phyloP scores from a whole-genome alignment of 2,329 filamentous ascomycete species.

The Aspergillus ochraceoroseus region DNA sequence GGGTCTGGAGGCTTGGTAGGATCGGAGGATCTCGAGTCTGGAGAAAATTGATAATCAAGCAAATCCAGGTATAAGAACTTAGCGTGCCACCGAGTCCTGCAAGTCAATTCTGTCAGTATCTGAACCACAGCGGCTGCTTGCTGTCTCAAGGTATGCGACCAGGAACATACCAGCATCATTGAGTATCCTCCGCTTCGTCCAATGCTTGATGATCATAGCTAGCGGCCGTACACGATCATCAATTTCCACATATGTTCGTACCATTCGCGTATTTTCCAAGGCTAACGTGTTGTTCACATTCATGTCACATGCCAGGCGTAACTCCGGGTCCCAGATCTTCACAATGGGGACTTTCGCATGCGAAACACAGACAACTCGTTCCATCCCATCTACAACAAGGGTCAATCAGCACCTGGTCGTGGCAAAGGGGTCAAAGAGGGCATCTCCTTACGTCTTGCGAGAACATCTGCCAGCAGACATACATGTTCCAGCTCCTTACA shows the following conservation, averaged over 20 bases:
- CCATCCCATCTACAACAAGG: slow-evolving; percentile 71
- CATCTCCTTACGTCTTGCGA: slow-evolving; percentile 68
- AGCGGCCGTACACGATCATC: slow-evolving; percentile 85
- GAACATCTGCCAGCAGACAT: slow-evolving; percentile 80
- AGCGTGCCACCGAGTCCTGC: slow-evolving; percentile 85
- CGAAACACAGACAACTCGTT: slow-evolving; percentile 90
- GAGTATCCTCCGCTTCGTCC: slow-evolving; percentile 85
- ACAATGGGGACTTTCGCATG: slow-evolving; percentile 97
- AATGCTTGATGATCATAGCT: slow-evolving; percentile 96
- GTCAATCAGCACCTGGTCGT: slow-evolving; percentile 16
- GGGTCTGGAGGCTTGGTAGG: slow-evolving; percentile 77
- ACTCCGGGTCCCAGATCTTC: slow-evolving; percentile 95
- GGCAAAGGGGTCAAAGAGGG: slow-evolving; percentile 3
- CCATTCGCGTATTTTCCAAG: slow-evolving; percentile 95
- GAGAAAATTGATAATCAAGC: slow-evolving; percentile 92
- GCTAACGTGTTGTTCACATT: slow-evolving; percentile 97
- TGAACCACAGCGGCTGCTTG: too few relatives aligned
- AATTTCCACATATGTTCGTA: slow-evolving; percentile 91
- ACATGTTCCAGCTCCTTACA: slow-evolving; percentile 84
- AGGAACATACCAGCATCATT: slow-evolving; percentile 91
- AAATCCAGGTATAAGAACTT: slow-evolving; percentile 99
- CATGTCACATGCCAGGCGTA: slow-evolving; percentile 88
- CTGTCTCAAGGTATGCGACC: too few relatives aligned
- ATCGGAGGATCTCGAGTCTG: slow-evolving; percentile 81
- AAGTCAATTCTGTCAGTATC: slow-evolving; percentile 15